These are phyloP conservation scores for Pseudocercospora vitis DNA, from an alignment of 2,329 filamentous ascomycete species.

Conservation along the genomic window DNA sequence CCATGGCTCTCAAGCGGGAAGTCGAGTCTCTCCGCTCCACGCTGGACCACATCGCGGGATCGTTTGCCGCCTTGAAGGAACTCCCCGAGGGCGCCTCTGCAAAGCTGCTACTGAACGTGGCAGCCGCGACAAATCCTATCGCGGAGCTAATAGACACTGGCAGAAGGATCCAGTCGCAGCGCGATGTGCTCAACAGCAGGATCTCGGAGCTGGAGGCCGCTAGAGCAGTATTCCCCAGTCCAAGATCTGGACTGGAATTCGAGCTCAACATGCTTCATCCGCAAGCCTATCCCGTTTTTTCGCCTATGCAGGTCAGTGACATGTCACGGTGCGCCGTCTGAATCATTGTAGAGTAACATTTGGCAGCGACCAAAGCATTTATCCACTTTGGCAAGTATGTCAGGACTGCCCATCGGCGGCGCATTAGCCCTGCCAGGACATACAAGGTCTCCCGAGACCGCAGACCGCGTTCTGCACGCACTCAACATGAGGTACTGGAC, in stretches of 20 bases:
- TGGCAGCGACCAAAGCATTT: neutral
- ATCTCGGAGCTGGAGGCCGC: slow-evolving; percentile 11
- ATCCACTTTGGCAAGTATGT: neutral
- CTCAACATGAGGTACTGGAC: slow-evolving; percentile 10
- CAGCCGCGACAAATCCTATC: neutral
- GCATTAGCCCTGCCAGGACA: neutral
- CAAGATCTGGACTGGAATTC: slow-evolving; percentile 11
- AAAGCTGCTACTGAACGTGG: slow-evolving; percentile 8
- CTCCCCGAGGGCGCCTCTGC: slow-evolving; percentile 6
- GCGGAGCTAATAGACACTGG: slow-evolving; percentile 8
- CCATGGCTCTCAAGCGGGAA: slow-evolving; percentile 13
- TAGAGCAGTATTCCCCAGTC: slow-evolving; percentile 10
- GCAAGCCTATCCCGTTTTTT: slow-evolving; percentile 4
- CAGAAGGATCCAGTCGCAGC: slow-evolving; percentile 6
- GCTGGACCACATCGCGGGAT: slow-evolving; percentile 7
- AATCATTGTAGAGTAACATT: neutral
- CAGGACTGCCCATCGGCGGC: neutral
- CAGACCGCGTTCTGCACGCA: neutral
- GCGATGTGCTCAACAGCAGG: neutral
- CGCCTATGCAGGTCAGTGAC: neutral
- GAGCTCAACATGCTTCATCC: slow-evolving; percentile 11
- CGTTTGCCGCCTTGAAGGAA: slow-evolving; percentile 8
- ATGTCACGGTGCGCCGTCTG: no score
- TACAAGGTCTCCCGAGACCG: no score
- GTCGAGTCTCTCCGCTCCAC: slow-evolving; percentile 5